These are phyloP conservation scores for Ampelomyces quisqualis DNA, from an alignment of 2,329 filamentous ascomycete species.

Conservation along the genomic window DNA sequence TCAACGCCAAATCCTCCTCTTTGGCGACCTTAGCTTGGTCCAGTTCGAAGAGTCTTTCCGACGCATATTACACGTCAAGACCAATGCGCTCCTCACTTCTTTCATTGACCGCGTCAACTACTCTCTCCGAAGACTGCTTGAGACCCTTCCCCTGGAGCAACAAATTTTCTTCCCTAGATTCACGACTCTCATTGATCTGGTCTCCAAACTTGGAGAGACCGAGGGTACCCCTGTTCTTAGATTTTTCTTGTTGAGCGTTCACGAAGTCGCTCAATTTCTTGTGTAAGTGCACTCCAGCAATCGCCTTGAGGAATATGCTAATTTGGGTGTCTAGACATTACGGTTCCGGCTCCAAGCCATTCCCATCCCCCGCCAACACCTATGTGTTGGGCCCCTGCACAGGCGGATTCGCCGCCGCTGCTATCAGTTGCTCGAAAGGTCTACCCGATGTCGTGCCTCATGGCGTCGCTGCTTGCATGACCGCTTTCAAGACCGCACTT, in stretches of 20 bases:
- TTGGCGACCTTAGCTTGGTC: slow-evolving; percentile 51
- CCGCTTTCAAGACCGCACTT: no score
- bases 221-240: slow-evolving; percentile 26
- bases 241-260: slow-evolving; percentile 48
- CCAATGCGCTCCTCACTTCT: slow-evolving; percentile 45
- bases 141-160: slow-evolving; percentile 34
- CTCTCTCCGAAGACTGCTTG: slow-evolving; percentile 47
- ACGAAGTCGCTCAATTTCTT: background rate
- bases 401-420: background rate
- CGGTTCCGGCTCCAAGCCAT: background rate
- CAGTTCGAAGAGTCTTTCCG: slow-evolving; percentile 47
- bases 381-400: background rate
- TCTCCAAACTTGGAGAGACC: slow-evolving; percentile 12
- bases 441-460: no score
- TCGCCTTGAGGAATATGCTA: background rate
- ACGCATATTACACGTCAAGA: slow-evolving; percentile 34
- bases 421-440: no score
- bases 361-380: background rate
- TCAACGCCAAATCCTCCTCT: slow-evolving; percentile 44
- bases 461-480: no score
- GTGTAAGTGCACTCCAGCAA: slow-evolving; percentile 16
- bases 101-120: slow-evolving; percentile 49
- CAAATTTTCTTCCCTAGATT: slow-evolving; percentile 44
- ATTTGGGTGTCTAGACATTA: no score
- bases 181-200: slow-evolving; percentile 43